Evolutionary conservation across 1,284 basidiomycete genomes (phyloP).

Genomic region (Salmacisia buchloeana): DNA sequence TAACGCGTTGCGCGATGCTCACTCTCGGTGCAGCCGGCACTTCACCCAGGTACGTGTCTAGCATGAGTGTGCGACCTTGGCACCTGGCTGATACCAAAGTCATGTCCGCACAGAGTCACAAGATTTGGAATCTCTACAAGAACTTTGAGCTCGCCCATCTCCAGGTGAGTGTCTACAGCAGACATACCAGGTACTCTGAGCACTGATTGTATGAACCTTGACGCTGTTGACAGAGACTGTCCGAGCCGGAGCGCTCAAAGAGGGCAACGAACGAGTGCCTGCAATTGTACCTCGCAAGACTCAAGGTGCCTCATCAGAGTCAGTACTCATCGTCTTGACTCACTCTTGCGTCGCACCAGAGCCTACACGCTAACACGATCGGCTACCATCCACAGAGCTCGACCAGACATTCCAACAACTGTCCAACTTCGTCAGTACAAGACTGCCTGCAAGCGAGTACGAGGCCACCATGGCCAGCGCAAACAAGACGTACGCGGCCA

Average conservation of each 20-base stretch:
- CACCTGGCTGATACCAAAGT: not conserved
- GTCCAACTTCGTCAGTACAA: conserved; percentile 33
- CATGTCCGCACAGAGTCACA: conserved; percentile 17
- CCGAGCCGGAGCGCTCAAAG: conserved; percentile 14
- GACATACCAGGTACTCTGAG: too few species aligned
- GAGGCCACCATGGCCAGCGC: conserved; percentile 36
- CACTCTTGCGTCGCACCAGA: not conserved
- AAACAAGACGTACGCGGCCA: conserved; percentile 22
- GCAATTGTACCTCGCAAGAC: conserved; percentile 31
- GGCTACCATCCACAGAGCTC: conserved; percentile 11
- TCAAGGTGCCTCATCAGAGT: conserved; percentile 29
- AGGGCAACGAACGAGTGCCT: too few species aligned
- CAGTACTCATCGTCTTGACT: conserved; percentile 6
- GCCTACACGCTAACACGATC: not conserved
- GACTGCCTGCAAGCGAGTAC: conserved; percentile 33
- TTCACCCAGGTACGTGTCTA: not conserved
- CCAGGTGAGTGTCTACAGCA: conserved; percentile 2
- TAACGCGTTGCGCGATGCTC: conserved; percentile 11
- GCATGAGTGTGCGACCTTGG: not conserved
- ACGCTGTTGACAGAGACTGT: not conserved
- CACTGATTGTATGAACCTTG: not conserved
- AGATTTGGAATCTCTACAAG: conserved; percentile 32
- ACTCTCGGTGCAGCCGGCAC: not conserved
- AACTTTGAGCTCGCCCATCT: conserved; percentile 28
- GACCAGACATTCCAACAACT: conserved; percentile 34